Percentiles rank a stretch among this genome's conserved stretches.
These are phyloP conservation scores for Psilocybe tampanensis DNA, from an alignment of 768 basidiomycete species.

Conservation along the genomic window DNA sequence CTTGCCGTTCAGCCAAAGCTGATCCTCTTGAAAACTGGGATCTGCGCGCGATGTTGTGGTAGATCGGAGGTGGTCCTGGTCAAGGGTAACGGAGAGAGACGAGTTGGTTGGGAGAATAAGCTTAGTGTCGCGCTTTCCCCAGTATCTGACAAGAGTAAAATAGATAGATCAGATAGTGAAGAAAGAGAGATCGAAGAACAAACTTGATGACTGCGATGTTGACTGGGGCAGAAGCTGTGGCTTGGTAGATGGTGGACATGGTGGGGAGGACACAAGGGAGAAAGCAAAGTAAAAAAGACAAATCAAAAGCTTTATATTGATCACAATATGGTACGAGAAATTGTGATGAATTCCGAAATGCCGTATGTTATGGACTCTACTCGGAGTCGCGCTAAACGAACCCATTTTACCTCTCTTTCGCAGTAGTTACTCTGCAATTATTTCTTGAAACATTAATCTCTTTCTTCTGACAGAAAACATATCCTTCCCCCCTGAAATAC, in stretches of 20 bases:
- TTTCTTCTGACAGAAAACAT: not conserved
- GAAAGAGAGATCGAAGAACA: constrained; percentile 12
- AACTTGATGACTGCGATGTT: constrained; percentile 99
- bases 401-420: not conserved
- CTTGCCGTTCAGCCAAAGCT: constrained; percentile 93
- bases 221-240: constrained; percentile 90
- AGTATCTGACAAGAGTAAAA: constrained; percentile 66
- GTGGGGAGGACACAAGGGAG: constrained; percentile 21
- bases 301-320: constrained; percentile 2
- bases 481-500: too few relatives aligned
- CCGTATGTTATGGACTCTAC: not conserved
- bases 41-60: constrained; percentile 93
- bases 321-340: constrained; percentile 6
- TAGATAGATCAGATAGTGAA: not conserved
- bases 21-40: constrained; percentile 69
- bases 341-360: not conserved
- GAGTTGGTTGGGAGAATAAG: constrained; percentile 98
- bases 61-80: constrained; percentile 92
- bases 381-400: not conserved
- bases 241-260: constrained; percentile 70
- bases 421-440: not conserved
- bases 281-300: constrained; percentile 1
- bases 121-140: constrained; percentile 97
- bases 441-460: not conserved
- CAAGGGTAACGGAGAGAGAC: constrained; percentile 96